A percentile compares a stretch with the other conserved stretches of the same genome.
These are phyloP conservation scores for Xylaria nigripes DNA, from an alignment of 495 filamentous ascomycete species.

Conservation along the genomic window DNA sequence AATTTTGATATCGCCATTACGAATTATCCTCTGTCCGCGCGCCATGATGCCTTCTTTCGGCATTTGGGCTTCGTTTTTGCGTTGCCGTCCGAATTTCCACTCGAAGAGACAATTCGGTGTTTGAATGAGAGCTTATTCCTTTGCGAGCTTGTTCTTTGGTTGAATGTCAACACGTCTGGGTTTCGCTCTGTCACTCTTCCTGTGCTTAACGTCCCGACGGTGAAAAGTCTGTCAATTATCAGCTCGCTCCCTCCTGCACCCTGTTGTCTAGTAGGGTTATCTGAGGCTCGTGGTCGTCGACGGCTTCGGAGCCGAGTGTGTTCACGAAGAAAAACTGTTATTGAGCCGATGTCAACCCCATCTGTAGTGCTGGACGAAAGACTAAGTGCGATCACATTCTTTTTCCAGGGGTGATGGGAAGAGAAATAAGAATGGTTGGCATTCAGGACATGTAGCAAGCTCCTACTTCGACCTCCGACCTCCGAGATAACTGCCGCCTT, in stretches of 20 bases:
- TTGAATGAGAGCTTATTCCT: too few species aligned
- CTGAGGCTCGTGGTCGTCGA: neutral
- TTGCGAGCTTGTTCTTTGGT: too few species aligned
- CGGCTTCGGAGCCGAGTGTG: neutral
- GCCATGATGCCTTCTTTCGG: neutral
- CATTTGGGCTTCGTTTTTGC: neutral
- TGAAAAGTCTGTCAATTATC: neutral
- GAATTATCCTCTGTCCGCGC: neutral
- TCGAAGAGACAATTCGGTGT: too few species aligned
- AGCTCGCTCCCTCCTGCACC: neutral
- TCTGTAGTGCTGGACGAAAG: neutral
- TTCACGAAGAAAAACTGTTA: neutral
- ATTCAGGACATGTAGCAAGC: neutral
- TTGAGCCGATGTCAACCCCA: neutral
- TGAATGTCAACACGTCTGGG: too few species aligned
- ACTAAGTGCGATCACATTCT: neutral
- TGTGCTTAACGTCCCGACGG: too few species aligned
- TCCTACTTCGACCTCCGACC: neutral
- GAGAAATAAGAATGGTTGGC: neutral
- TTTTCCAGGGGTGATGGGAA: neutral
- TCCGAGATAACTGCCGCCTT: neutral
- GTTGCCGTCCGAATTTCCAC: too few species aligned
- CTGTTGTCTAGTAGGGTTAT: neutral
- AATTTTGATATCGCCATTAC: neutral
- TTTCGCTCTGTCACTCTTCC: too few species aligned